Conservation (phyloP, 768 basidiomycete genomes). For the Boletus sp. region DNA sequence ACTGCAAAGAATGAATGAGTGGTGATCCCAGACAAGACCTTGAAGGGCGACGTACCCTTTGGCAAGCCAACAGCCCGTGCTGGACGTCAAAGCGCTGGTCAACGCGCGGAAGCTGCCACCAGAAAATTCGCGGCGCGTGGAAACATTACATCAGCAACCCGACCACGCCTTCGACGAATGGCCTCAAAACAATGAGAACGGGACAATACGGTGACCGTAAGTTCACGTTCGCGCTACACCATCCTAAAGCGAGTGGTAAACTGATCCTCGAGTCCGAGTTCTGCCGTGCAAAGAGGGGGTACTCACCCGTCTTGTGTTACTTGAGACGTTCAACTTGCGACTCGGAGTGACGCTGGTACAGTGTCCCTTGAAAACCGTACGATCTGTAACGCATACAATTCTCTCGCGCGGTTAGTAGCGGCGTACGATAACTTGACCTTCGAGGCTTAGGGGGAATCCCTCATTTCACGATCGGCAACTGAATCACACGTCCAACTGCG, state of each 20-base stretch:
- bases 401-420: no score
- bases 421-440: not conserved
- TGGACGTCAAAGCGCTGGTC: slow-evolving; percentile 31
- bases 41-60: slow-evolving; percentile 19
- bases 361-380: not conserved
- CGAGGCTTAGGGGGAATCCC: not conserved
- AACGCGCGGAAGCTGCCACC: slow-evolving; percentile 21
- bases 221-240: not conserved
- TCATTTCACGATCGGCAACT: not conserved
- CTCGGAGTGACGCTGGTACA: not conserved
- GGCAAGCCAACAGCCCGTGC: slow-evolving; percentile 31
- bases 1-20: not conserved
- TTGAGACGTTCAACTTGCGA: not conserved
- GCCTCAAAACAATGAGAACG: not conserved
- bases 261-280: not conserved
- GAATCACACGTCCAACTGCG: no score
- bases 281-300: not conserved
- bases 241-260: not conserved
- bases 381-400: not conserved
- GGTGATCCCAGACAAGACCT: not conserved
- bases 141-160: slow-evolving; percentile 32
- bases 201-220: not conserved
- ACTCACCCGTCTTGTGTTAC: not conserved
- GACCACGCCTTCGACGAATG: not conserved
- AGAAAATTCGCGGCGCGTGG: slow-evolving; percentile 32